phyloP scores from a whole-genome alignment of 2,329 filamentous ascomycete genomes.

The Fonsecaea pedrosoi region DNA sequence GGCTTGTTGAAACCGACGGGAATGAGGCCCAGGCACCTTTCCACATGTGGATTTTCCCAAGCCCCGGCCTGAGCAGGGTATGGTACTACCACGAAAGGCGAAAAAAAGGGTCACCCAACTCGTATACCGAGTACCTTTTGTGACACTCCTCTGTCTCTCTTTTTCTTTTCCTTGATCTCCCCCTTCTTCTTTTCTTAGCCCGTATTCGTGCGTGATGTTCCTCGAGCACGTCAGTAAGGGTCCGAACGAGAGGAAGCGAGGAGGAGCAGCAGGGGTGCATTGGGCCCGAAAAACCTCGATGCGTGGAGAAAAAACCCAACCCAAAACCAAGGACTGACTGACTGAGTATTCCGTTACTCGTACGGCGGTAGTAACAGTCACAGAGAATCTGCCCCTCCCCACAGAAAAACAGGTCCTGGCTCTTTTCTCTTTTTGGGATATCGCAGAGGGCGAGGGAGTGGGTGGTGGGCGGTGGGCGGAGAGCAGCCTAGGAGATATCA shows the following conservation, averaged over 20 bases:
- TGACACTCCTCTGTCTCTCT: not conserved
- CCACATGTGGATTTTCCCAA: not conserved
- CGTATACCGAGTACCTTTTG: not conserved
- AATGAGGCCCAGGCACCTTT: not conserved
- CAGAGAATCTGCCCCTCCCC: too few species aligned
- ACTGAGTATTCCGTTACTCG: too few species aligned
- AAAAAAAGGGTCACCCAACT: too few species aligned
- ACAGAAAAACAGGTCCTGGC: too few species aligned
- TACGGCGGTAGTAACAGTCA: too few species aligned
- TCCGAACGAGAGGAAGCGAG: not conserved
- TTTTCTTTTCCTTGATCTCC: not conserved
- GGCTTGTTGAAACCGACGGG: slow-evolving; percentile 7
- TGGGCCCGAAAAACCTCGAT: not conserved
- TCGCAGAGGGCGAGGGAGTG: not conserved
- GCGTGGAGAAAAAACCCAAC: not conserved
- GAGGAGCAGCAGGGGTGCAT: too few species aligned
- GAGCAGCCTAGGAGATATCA: slow-evolving; percentile 5
- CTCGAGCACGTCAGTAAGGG: not conserved
- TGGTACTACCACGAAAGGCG: slow-evolving; percentile 8
- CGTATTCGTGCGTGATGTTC: not conserved
- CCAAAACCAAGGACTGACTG: too few species aligned
- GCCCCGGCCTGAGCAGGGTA: too few species aligned
- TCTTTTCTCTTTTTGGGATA: not conserved
- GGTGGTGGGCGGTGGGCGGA: not conserved
- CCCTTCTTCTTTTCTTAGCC: not conserved